Evolutionary conservation across 1,284 basidiomycete genomes (phyloP), one percentile per base, ranked within the genome.

Genomic region (Ganoderma multipileum): DNA sequence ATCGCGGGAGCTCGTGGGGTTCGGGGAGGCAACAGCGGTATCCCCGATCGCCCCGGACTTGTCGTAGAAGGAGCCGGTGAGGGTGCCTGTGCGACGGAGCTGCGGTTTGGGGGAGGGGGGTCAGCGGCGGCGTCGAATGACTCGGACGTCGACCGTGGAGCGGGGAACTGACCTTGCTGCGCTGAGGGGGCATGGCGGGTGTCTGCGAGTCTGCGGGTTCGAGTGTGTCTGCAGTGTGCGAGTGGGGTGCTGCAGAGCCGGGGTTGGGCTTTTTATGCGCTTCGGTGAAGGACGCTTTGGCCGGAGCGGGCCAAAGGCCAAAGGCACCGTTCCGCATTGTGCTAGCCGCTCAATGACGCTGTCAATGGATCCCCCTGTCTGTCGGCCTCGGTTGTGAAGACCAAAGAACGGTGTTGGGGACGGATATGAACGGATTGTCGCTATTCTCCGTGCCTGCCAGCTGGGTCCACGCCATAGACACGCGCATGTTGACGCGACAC

Each of bases 11-110:
- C 41, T 33, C 3, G 68, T 33, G 26, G 59, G 23, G 54, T 67
- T 68, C 11, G 67, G 65, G 3, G 70, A 67, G 55, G 70, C 63
- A 38, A 42, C 65, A 12, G 58, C 59, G 30, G 65, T 63, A 23
- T 68, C 70, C 16, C 23, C 62, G 60, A 71, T 68, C 52, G 70
- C 64, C 47, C 70, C 70, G 5, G 70, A 62, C 61, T 63, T 68
- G 68, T 71, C 70, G 66, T 71, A 71, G 66, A 71, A 71, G 23
- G 70, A 65, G 63, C 61, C 57, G 42, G 63, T 64, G 36, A 66
- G 65, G 60, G 68, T 55, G 61, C 67, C 66, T 61, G 67, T 67
- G 23, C 70, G 70, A 41, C 58, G 58, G 14, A 59, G 58, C 58
- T 59, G 58, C 26, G 38, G 58, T 28, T 64, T n/a, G n/a, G n/a